Evolutionary conservation across 1,284 basidiomycete genomes (phyloP), one percentile per base, ranked within the genome.

Genomic region (Inonotus hispidus): DNA sequence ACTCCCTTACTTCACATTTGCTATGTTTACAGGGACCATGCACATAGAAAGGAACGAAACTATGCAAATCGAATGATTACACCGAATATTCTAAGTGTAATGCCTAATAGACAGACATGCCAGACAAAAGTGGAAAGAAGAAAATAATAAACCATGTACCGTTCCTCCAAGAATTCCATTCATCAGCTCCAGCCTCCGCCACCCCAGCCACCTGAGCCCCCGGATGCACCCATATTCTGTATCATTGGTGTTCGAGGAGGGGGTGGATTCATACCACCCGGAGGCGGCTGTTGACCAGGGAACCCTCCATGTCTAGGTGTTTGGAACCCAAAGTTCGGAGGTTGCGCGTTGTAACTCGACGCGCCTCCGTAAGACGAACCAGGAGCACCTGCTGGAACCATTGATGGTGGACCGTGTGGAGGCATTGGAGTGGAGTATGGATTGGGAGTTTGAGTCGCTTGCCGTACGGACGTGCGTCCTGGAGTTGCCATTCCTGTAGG

Each of bases 381-480:
- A 1, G 54, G 19, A 32, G 53, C 46, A 35, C n/a, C n/a, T n/a
- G 53, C 37, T 2, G 61, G 37, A 11, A 32, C 32, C 46, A 57
- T n/a, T 14, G 59, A 25, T 13, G 66, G 60, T 13, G 66, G 60
- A 32, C 59, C 58, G 27, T 55, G 58, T 25, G 67, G 61, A 25
- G 68, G 63, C 37, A 70, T 72, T 25, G 81, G 81, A 39, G 50
- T 52, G 16, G 52, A 49, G 67, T 89, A 90, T 1, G 89, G 87
- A 67, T 92, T 91, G 14, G 89, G 88, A 49, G 88, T 90, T 46
- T 84, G 80, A n/a, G 79, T 80, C 39, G 79, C 71, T 67, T 88
- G 85, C 53, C 88, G 87, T 49, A 87, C 79, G 23, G 90, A 92
- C 73, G 84, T 77, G 67, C 83, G 86, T 2, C 90, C 88, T 16